phyloP scores from a whole-genome alignment of 1,139 yeast species.

The Magnusiomyces sp. region DNA sequence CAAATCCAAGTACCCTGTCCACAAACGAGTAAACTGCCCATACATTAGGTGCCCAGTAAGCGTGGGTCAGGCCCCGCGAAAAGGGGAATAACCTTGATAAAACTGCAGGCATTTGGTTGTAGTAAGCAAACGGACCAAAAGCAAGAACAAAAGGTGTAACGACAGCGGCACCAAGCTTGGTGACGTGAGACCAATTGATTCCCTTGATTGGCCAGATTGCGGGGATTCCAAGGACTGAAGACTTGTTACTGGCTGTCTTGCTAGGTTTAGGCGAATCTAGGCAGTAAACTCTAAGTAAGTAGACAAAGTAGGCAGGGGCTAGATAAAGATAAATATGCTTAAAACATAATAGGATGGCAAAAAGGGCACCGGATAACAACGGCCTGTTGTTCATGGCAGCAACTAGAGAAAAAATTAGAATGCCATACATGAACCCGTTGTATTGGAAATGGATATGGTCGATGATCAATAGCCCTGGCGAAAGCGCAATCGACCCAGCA shows the following conservation, averaged over 20 bases:
- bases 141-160: constrained; percentile 54
- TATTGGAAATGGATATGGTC: constrained; percentile 95
- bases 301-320: constrained; percentile 90
- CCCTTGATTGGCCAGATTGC: constrained; percentile 27
- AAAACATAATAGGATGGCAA: constrained; percentile 74
- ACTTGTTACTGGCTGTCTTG: not conserved
- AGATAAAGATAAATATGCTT: constrained; percentile 88
- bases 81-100: constrained; percentile 76
- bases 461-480: constrained; percentile 81
- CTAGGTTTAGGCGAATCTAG: constrained; percentile 29
- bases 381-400: constrained; percentile 54
- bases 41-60: constrained; percentile 97
- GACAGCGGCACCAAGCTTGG: constrained; percentile 62
- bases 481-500: constrained; percentile 72
- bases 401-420: constrained; percentile 63
- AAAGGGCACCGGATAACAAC: constrained; percentile 61
- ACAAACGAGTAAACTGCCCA: constrained; percentile 90
- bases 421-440: constrained; percentile 86
- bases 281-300: constrained; percentile 64
- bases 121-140: constrained; percentile 71
- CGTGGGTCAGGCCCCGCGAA: constrained; percentile 91
- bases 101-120: constrained; percentile 57
- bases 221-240: not conserved
- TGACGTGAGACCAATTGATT: constrained; percentile 40
- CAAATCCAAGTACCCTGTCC: constrained; percentile 61